Conservation (phyloP, 176 grass and related monocot genomes). For the Tillandsia fasciculata region DNA sequence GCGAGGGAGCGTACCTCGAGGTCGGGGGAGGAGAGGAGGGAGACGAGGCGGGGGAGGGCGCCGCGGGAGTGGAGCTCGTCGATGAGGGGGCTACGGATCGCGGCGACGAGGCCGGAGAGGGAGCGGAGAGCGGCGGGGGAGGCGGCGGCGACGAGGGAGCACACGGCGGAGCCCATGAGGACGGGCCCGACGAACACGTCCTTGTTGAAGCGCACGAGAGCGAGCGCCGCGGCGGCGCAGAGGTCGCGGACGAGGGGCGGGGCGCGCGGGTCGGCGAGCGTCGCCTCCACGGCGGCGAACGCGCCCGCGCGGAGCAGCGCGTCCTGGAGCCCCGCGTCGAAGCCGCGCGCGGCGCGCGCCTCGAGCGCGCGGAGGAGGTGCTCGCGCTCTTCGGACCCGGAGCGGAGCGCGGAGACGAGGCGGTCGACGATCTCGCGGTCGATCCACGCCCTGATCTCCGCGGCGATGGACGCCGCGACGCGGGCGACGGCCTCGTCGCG, state of each 20-base stretch:
- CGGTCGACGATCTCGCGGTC: conserved; percentile 45
- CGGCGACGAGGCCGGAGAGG: conserved; percentile 48
- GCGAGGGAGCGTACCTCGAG: conserved; percentile 30
- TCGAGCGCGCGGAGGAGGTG: conserved; percentile 23
- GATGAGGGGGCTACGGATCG: conserved; percentile 62
- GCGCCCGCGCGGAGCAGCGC: conserved; percentile 52
- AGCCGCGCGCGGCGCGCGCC: conserved; percentile 23
- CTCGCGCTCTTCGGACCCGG: conserved; percentile 21
- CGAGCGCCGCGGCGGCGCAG: conserved; percentile 40
- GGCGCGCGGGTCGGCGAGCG: conserved; percentile 18
- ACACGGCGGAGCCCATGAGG: conserved; percentile 59
- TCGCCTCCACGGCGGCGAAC: conserved; percentile 49
- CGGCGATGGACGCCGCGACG: conserved; percentile 29
- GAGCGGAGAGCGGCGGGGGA: conserved; percentile 35
- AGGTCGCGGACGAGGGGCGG: conserved; percentile 34
- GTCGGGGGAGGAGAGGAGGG: conserved; percentile 45
- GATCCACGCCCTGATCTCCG: conserved; percentile 64
- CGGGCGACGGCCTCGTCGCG: conserved; percentile 11
- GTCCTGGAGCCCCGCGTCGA: conserved; percentile 56
- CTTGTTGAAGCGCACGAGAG: conserved; percentile 82
- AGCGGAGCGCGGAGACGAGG: conserved; percentile 47
- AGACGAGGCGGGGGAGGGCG: conserved; percentile 51
- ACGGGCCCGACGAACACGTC: conserved; percentile 81
- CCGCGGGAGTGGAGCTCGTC: conserved; percentile 72
- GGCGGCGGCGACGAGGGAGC: conserved; percentile 28